phyloP scores from a whole-genome alignment of 2,329 filamentous ascomycete genomes.

The Cladosporium colombiae region DNA sequence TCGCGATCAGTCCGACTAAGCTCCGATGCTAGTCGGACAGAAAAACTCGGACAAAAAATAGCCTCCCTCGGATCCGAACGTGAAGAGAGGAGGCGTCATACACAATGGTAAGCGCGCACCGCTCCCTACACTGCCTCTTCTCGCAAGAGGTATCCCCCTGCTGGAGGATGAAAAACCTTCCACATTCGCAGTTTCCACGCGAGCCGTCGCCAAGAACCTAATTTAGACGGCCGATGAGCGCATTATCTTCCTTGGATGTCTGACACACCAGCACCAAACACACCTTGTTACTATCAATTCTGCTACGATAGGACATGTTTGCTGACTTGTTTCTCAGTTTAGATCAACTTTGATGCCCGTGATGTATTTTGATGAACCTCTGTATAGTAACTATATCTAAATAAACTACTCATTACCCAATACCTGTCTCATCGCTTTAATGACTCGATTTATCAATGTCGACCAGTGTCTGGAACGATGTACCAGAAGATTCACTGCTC shows the following conservation, averaged over 20 bases:
- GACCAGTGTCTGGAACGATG: too few species aligned
- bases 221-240: slow-evolving; percentile 34
- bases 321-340: slow-evolving; percentile 11
- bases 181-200: slow-evolving; percentile 89
- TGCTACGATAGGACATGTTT: slow-evolving; percentile 18
- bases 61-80: slow-evolving; percentile 5
- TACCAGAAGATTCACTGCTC: too few species aligned
- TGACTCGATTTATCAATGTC: not conserved
- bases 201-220: slow-evolving; percentile 45
- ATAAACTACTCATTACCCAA: not conserved
- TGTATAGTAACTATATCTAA: too few species aligned
- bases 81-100: slow-evolving; percentile 19
- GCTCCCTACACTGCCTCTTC: slow-evolving; percentile 15
- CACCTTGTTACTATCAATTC: slow-evolving; percentile 15
- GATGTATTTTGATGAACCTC: not conserved
- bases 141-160: slow-evolving; percentile 12
- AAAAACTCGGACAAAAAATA: not conserved
- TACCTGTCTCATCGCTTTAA: not conserved
- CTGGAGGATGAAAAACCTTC: slow-evolving; percentile 52
- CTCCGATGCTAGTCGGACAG: not conserved
- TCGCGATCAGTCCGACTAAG: not conserved
- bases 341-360: not conserved
- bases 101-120: slow-evolving; percentile 18
- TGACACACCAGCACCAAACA: slow-evolving; percentile 25
- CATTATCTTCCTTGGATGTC: slow-evolving; percentile 39